Percentiles rank a stretch among this genome's conserved stretches.
Conservation (phyloP, 768 basidiomycete species). For the Naganishia kalamii region DNA sequence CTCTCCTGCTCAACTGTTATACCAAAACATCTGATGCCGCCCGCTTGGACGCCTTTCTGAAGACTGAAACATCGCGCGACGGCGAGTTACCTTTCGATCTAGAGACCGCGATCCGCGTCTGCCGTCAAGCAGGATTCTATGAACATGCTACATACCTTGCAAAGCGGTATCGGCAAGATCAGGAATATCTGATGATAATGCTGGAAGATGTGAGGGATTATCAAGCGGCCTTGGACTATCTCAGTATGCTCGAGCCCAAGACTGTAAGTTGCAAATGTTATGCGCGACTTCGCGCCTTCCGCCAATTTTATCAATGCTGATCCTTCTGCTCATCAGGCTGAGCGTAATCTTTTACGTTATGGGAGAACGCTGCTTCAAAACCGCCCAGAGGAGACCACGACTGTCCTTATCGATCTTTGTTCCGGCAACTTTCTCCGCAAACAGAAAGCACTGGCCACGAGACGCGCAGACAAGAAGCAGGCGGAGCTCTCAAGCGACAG, state of each 20-base stretch:
- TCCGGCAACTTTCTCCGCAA: constrained; percentile 52
- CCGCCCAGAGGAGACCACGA: constrained; percentile 80
- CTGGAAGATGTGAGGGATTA: constrained; percentile 86
- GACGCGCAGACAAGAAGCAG: constrained; percentile 16
- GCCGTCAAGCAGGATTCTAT: constrained; percentile 91
- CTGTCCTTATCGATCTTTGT: constrained; percentile 85
- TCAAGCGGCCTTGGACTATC: constrained; percentile 70
- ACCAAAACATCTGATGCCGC: constrained; percentile 90
- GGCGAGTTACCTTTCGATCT: constrained; percentile 76
- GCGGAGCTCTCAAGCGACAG: constrained; percentile 22
- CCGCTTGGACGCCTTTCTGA: constrained; percentile 85
- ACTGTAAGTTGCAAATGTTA: too few species aligned
- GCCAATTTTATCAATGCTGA: too few species aligned
- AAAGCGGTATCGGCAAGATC: constrained; percentile 80
- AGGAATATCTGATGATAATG: constrained; percentile 87
- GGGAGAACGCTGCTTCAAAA: constrained; percentile 76
- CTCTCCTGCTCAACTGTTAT: constrained; percentile 90
- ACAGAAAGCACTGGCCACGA: constrained; percentile 2
- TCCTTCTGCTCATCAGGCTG: constrained; percentile 56
- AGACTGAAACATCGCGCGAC: constrained; percentile 61
- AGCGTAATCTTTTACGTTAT: constrained; percentile 77
- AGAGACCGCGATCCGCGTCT: constrained; percentile 93
- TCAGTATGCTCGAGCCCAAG: constrained; percentile 69
- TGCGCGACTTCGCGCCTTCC: too few species aligned
- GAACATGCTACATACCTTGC: constrained; percentile 92